phyloP scores from a whole-genome alignment of 371 early-diverging fungal genomes.

The Mortierella sp. region DNA sequence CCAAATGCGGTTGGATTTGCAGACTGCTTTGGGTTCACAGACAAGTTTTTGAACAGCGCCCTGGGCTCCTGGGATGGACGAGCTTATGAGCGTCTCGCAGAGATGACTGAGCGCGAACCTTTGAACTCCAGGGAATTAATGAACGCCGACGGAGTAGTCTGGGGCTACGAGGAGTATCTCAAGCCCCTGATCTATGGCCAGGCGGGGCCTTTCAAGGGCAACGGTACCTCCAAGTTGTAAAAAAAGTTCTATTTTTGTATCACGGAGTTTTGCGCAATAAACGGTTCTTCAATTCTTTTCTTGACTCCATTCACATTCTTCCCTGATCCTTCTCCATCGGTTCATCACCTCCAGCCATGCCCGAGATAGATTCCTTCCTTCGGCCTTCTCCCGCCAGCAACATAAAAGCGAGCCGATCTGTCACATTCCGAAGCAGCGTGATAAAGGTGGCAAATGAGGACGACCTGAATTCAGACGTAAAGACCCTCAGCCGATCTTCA shows the following conservation, averaged over 20 bases:
- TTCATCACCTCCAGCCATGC: constrained; percentile 6
- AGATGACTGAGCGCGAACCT: constrained; percentile 76
- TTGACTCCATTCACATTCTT: too few relatives aligned
- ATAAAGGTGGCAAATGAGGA: not conserved
- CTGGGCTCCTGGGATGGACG: constrained; percentile 76
- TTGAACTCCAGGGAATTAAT: constrained; percentile 61
- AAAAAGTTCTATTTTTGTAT: not conserved
- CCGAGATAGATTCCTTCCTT: not conserved
- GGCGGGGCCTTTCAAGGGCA: constrained; percentile 28
- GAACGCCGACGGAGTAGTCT: constrained; percentile 51
- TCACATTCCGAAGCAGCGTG: constrained; percentile 27
- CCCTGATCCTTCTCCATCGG: too few relatives aligned
- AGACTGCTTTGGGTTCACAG: constrained; percentile 79
- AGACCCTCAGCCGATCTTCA: constrained; percentile 17
- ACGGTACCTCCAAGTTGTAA: constrained; percentile 30
- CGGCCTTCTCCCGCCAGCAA: constrained; percentile 14
- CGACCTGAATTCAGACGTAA: not conserved
- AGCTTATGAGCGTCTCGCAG: constrained; percentile 76
- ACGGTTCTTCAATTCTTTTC: too few relatives aligned
- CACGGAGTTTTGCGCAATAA: too few relatives aligned
- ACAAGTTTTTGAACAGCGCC: constrained; percentile 75
- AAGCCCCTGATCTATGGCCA: constrained; percentile 59
- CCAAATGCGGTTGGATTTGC: constrained; percentile 77
- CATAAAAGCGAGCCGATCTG: constrained; percentile 31
- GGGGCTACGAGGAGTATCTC: constrained; percentile 67